A percentile compares a stretch with the other conserved stretches of the same genome.
Conservation (phyloP, 202 grass and related monocot genomes). For the Eragrostis tef region DNA sequence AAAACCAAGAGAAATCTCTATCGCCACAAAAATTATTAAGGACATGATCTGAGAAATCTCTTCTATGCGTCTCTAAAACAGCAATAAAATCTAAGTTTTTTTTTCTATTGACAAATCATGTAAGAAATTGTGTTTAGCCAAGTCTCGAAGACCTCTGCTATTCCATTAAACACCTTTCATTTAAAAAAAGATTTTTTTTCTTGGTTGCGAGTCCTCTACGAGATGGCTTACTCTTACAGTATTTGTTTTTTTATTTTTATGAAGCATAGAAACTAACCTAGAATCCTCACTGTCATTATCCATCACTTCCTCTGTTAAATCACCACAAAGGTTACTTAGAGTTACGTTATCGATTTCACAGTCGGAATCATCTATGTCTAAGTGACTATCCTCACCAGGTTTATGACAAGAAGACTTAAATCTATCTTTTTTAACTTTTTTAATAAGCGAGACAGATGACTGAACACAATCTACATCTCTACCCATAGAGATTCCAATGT, state of each 20-base stretch:
- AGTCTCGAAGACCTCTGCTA: not conserved
- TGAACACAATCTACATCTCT: not conserved
- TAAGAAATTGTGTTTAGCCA: not conserved
- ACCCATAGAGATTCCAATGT: not conserved
- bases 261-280: too few relatives aligned
- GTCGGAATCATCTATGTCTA: not conserved
- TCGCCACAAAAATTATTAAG: not conserved
- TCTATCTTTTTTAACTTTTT: not conserved
- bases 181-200: not conserved
- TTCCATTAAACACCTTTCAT: not conserved
- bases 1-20: not conserved
- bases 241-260: too few relatives aligned
- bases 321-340: not conserved
- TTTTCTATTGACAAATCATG: not conserved
- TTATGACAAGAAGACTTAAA: too few relatives aligned
- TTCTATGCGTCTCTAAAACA: not conserved
- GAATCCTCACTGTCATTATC: not conserved
- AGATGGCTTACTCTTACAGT: not conserved
- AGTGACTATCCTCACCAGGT: too few relatives aligned
- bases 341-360: not conserved
- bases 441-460: not conserved
- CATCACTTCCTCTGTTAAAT: not conserved
- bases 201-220: not conserved
- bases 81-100: not conserved
- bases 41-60: not conserved